phyloP scores from a whole-genome alignment of 768 basidiomycete species.

The Thelephora ganbajun region DNA sequence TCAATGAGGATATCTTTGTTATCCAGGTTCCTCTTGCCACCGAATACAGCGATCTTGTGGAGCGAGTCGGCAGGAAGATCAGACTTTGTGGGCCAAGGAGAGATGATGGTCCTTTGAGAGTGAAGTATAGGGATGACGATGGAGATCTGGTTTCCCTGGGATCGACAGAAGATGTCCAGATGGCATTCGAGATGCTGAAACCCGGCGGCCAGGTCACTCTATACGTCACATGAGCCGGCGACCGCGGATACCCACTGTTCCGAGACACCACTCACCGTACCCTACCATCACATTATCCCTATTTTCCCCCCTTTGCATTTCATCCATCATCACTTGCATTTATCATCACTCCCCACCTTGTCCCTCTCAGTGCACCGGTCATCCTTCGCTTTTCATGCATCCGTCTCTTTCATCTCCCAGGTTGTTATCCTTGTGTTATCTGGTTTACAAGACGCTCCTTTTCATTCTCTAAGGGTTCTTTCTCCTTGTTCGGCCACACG shows the following conservation, averaged over 20 bases:
- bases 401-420: no score
- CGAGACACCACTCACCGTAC: no score
- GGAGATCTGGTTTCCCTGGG: slow-evolving; percentile 81
- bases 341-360: background rate
- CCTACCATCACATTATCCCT: background rate
- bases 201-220: slow-evolving; percentile 73
- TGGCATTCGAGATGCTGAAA: slow-evolving; percentile 79
- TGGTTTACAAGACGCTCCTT: no score
- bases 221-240: slow-evolving; percentile 47
- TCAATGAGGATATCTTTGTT: slow-evolving; percentile 90
- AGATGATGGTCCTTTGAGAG: slow-evolving; percentile 67
- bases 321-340: background rate
- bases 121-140: slow-evolving; percentile 87
- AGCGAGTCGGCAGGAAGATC: slow-evolving; percentile 88
- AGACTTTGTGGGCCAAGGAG: slow-evolving; percentile 74
- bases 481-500: no score
- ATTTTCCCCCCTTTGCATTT: background rate
- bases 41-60: slow-evolving; percentile 72
- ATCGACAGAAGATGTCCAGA: slow-evolving; percentile 86
- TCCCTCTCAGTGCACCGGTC: background rate
- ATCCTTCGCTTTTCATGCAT: background rate
- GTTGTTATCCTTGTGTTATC: no score
- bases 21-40: slow-evolving; percentile 76
- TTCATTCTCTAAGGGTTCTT: no score
- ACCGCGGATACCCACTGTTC: no score